Evolutionary conservation across 2,329 filamentous ascomycete species (phyloP).

Genomic region (Colletotrichum limetticola): DNA sequence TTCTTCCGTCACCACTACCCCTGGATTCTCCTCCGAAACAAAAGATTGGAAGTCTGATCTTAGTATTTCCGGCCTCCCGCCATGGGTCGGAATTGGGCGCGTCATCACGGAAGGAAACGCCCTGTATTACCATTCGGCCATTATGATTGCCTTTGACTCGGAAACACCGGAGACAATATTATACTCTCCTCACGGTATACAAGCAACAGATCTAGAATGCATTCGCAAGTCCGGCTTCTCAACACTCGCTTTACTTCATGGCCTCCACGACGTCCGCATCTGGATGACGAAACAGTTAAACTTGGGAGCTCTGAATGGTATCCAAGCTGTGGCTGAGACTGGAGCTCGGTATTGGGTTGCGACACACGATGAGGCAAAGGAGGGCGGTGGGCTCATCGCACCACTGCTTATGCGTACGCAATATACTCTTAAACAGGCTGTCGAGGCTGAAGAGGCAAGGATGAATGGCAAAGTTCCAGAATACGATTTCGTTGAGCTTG

Average conservation of each 20-base stretch:
- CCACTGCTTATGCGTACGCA: conserved; percentile 56
- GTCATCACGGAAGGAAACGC: conserved; percentile 64
- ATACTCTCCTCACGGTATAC: conserved; percentile 34
- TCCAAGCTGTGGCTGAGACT: conserved; percentile 63
- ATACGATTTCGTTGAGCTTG: conserved; percentile 62
- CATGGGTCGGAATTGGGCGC: conserved; percentile 70
- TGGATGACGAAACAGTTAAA: conserved; percentile 66
- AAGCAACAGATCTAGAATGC: conserved; percentile 50
- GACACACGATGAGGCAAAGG: conserved; percentile 74
- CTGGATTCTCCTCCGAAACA: conserved; percentile 51
- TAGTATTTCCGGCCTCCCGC: conserved; percentile 52
- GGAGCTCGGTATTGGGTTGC: conserved; percentile 71
- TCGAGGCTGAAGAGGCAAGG: conserved; percentile 47
- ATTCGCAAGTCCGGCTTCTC: conserved; percentile 57
- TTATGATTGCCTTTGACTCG: conserved; percentile 65
- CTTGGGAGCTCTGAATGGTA: conserved; percentile 70
- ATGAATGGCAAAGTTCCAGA: conserved; percentile 46
- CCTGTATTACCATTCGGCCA: conserved; percentile 70
- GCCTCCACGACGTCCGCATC: conserved; percentile 69
- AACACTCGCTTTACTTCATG: conserved; percentile 70
- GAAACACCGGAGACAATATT: conserved; percentile 36
- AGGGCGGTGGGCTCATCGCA: conserved; percentile 66
- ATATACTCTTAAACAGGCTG: conserved; percentile 56
- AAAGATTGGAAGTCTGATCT: conserved; percentile 40
- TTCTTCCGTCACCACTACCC: conserved; percentile 60